Base-by-base conservation (phyloP, 2,329 filamentous ascomycete genomes). In the Epichloe coenophiala region DNA sequence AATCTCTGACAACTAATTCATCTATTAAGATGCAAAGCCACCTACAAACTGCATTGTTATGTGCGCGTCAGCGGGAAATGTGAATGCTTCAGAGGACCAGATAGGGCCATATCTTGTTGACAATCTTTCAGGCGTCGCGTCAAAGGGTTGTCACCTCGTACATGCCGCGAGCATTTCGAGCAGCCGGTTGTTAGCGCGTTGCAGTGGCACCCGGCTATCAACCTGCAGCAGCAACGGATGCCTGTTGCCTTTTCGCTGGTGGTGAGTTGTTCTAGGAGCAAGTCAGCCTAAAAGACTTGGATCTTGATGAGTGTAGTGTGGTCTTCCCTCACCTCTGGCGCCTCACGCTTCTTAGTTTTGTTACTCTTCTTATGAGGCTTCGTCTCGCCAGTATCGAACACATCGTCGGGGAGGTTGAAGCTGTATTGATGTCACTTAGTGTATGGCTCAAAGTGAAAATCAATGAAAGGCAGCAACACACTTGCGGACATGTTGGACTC, bases 401-500 rank as follows among this genome's bases (percentile, higher is more conserved):
- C 82, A 65, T 98, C 91, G 53, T 88, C 83, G 31, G 93, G 93
- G 27, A 98, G 76, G 62, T 89, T 83, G 64, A 87, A 86, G 68
- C 90, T 96, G 51, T 41, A n/a, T 46, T 19, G 39, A 17, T 11
- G 12, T 8, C 8, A 41, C 31, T 52, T 46, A 52, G 45, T 17
- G 38, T 17, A 19, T 4, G 42, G 15, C 33, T 42, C 44, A 15
- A 35, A 39, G 7, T 3, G 11, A 13, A 27, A 38, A 35, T 8
- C 37, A 55, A 58, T 40, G n/a, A 31, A 23, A 31, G 9, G 17
- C 2, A 13, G 27, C 15, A 11, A 71, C 83, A 70, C 75, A 95
- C 90, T 85, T 94, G 67, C 88, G 84, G 47, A 89, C 83, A 62
- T 95, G 84, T 54, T 88, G 84, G 48, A 97, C 81, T 49, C 83